These are phyloP conservation scores for Penicillium corylophilum DNA, from an alignment of 2,329 filamentous ascomycete genomes.

Conservation along the genomic window DNA sequence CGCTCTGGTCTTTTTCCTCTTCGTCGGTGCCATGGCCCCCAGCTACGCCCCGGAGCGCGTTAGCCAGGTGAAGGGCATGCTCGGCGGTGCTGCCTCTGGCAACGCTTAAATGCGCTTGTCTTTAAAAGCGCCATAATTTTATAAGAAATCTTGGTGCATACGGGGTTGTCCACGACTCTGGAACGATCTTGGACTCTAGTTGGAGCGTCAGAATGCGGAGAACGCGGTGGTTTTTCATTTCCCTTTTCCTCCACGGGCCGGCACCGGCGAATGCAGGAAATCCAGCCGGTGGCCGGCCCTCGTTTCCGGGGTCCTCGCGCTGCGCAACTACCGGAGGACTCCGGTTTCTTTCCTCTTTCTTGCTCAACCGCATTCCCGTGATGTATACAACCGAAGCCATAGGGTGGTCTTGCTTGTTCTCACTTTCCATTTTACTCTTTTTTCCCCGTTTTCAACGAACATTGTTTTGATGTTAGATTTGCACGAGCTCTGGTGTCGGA, in stretches of 20 bases:
- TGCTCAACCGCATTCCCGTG: constrained; percentile 13
- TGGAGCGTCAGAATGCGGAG: not conserved
- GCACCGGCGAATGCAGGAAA: constrained; percentile 37
- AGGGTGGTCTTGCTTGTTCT: constrained; percentile 11
- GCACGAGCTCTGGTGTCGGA: constrained; percentile 28
- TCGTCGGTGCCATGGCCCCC: constrained; percentile 64
- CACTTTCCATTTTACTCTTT: not conserved
- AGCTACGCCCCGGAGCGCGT: constrained; percentile 41
- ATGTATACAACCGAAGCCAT: constrained; percentile 10
- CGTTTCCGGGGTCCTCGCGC: constrained; percentile 10
- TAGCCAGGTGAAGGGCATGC: constrained; percentile 36
- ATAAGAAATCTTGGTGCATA: not conserved
- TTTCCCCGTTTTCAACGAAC: constrained; percentile 12
- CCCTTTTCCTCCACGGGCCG: constrained; percentile 10
- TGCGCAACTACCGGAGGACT: constrained; percentile 8
- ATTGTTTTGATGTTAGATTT: constrained; percentile 26
- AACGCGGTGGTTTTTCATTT: not conserved
- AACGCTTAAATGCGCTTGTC: constrained; percentile 28
- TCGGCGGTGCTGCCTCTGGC: constrained; percentile 35
- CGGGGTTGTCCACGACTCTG: not conserved
- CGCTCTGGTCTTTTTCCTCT: constrained; percentile 67
- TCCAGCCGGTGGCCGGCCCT: constrained; percentile 28
- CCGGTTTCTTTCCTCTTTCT: constrained; percentile 14
- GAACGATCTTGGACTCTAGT: not conserved
- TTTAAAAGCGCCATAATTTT: not conserved